Evolutionary conservation across 345 rosid species (phyloP).

Genomic region (Linum tenue): DNA sequence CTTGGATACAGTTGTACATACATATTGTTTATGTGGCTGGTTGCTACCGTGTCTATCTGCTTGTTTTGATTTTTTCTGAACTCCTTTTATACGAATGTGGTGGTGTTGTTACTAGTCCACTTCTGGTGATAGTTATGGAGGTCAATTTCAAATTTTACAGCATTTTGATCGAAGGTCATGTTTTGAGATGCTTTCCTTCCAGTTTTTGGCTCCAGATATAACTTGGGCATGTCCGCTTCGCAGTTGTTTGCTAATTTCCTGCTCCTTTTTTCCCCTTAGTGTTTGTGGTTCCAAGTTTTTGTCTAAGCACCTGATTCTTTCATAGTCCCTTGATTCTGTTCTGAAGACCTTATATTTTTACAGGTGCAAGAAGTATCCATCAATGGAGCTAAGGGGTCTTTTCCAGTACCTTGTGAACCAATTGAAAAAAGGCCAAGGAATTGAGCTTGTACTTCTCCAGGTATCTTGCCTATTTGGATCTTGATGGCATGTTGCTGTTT

Average conservation of each 20-base stretch:
- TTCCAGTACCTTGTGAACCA: constrained; percentile 97
- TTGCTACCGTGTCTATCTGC: neutral
- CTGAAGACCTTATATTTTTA: neutral
- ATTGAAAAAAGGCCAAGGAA: constrained; percentile 88
- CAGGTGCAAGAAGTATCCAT: constrained; percentile 98
- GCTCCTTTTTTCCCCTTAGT: neutral
- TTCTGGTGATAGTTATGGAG: constrained; percentile 2
- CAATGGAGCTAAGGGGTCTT: constrained; percentile 97
- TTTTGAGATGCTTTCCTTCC: constrained; percentile 36
- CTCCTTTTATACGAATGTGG: neutral
- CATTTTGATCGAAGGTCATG: constrained; percentile 14
- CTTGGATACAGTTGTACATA: neutral
- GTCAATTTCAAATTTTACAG: constrained; percentile 2
- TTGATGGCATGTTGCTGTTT: constrained; percentile 9
- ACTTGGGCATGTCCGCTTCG: constrained; percentile 8
- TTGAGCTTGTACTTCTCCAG: constrained; percentile 96
- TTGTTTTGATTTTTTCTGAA: neutral
- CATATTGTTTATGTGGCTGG: neutral
- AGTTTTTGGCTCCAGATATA: constrained; percentile 34
- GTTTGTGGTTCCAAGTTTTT: neutral
- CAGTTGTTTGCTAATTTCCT: neutral
- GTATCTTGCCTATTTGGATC: constrained; percentile 25
- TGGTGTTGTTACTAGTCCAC: constrained; percentile 5
- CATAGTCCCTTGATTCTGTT: neutral
- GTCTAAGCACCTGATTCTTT: neutral